A percentile compares a stretch with the other conserved stretches of the same genome.
Evolutionary conservation across 441 rosid species (phyloP).

Genomic region (Erysimum cheiri): DNA sequence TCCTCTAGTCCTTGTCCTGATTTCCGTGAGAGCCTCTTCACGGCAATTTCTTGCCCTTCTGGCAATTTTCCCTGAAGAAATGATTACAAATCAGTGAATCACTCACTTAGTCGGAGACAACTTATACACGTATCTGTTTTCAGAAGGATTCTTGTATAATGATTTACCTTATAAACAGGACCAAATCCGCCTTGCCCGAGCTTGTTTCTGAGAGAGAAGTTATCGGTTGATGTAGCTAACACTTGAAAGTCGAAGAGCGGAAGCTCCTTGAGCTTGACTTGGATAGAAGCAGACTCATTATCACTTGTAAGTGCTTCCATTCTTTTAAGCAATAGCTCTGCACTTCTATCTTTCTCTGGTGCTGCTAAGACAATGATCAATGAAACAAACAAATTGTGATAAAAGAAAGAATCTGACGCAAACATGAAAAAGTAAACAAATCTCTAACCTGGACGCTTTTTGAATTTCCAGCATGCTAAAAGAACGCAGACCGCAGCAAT

Average conservation of each 20-base stretch:
- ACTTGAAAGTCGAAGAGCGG: slow-evolving; percentile 48
- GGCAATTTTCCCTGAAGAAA: slow-evolving; percentile 68
- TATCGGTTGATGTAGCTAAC: slow-evolving; percentile 49
- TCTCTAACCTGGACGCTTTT: slow-evolving; percentile 37
- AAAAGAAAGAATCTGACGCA: not conserved
- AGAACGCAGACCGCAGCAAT: slow-evolving; percentile 29
- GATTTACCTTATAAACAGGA: slow-evolving; percentile 42
- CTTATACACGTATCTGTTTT: not conserved
- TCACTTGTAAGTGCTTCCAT: slow-evolving; percentile 46
- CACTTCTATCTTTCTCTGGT: slow-evolving; percentile 30
- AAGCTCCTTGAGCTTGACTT: slow-evolving; percentile 51
- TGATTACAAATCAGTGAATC: not conserved
- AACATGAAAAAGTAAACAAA: slow-evolving; percentile 2
- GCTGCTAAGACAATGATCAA: slow-evolving; percentile 7
- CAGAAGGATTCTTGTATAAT: not conserved
- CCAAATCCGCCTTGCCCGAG: slow-evolving; percentile 54
- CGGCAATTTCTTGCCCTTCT: slow-evolving; percentile 83
- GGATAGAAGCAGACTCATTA: slow-evolving; percentile 41
- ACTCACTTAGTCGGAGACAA: not conserved
- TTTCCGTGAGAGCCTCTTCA: slow-evolving; percentile 76
- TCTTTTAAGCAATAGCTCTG: slow-evolving; percentile 38
- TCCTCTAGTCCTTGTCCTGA: slow-evolving; percentile 88
- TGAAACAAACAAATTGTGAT: not conserved
- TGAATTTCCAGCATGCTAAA: slow-evolving; percentile 29
- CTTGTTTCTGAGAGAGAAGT: slow-evolving; percentile 45